Evolutionary conservation across 2,329 filamentous ascomycete genomes (phyloP).

Genomic region (Fusarium musae): DNA sequence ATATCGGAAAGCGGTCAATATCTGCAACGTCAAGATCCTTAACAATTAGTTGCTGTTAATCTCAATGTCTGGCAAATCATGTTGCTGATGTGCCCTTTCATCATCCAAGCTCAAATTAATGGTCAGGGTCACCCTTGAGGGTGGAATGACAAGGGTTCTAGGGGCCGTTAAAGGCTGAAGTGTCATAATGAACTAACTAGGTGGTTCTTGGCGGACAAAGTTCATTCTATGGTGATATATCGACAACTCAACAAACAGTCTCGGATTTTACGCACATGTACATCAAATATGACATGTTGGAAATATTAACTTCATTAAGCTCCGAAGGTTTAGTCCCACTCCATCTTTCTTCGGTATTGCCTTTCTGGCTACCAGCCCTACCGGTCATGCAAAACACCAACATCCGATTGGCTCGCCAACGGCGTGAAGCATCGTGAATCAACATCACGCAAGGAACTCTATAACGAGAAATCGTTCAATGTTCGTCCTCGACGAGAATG

Average conservation of each 20-base stretch:
- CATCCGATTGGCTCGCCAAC: conserved; percentile 28
- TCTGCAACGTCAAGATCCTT: conserved; percentile 21
- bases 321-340: conserved; percentile 11
- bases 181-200: not conserved
- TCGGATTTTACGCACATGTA: not conserved
- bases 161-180: not conserved
- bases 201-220: not conserved
- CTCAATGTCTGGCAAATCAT: conserved; percentile 30
- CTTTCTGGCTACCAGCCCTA: conserved; percentile 31
- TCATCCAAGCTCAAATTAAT: conserved; percentile 34
- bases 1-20: conserved; percentile 21
- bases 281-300: not conserved
- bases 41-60: conserved; percentile 25
- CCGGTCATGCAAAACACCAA: conserved; percentile 15
- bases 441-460: not conserved
- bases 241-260: not conserved
- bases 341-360: conserved; percentile 4
- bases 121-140: conserved; percentile 30
- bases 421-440: conserved; percentile 7
- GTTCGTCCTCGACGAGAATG: not conserved
- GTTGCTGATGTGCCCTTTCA: not conserved
- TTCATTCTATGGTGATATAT: not conserved
- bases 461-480: not conserved
- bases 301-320: not conserved
- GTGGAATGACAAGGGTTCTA: conserved; percentile 20